Evolutionary conservation across 352 stramenopile genomes (phyloP).

Genomic region (Globisporangium okanoganense): DNA sequence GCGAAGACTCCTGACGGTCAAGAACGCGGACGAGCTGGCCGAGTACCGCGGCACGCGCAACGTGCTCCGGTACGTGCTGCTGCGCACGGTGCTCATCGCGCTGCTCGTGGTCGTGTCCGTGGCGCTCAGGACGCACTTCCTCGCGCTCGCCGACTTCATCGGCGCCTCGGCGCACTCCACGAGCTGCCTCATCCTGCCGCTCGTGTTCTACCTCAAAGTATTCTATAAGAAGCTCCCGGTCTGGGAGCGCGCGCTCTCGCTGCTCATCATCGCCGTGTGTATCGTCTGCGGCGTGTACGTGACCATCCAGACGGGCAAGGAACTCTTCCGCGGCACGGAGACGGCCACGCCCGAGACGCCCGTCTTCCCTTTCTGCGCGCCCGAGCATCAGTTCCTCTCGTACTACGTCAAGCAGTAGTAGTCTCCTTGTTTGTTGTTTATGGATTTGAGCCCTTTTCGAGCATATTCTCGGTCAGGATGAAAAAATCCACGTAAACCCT

Average conservation of each 20-base stretch:
- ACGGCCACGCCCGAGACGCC: constrained; percentile 11
- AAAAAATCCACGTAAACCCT: too few species aligned
- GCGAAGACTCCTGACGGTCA: constrained; percentile 1
- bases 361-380: constrained; percentile 16
- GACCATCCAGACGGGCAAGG: constrained; percentile 15
- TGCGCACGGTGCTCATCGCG: constrained; percentile 20
- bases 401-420: constrained; percentile 16
- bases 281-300: constrained; percentile 23
- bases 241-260: constrained; percentile 16
- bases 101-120: constrained; percentile 20
- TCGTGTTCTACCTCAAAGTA: constrained; percentile 35
- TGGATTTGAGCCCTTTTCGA: too few species aligned
- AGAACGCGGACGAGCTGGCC: constrained; percentile 9
- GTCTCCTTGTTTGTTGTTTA: too few species aligned
- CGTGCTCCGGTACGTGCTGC: constrained; percentile 18
- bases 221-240: constrained; percentile 19
- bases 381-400: constrained; percentile 14
- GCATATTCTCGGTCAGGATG: too few species aligned
- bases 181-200: constrained; percentile 30
- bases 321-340: constrained; percentile 11
- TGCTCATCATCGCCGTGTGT: constrained; percentile 24
- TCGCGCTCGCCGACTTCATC: constrained; percentile 26
- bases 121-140: constrained; percentile 16
- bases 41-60: constrained; percentile 20
- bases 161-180: constrained; percentile 22